These are phyloP conservation scores for Handroanthus guayacan DNA, from an alignment of 257 asterid species.

Conservation along the genomic window DNA sequence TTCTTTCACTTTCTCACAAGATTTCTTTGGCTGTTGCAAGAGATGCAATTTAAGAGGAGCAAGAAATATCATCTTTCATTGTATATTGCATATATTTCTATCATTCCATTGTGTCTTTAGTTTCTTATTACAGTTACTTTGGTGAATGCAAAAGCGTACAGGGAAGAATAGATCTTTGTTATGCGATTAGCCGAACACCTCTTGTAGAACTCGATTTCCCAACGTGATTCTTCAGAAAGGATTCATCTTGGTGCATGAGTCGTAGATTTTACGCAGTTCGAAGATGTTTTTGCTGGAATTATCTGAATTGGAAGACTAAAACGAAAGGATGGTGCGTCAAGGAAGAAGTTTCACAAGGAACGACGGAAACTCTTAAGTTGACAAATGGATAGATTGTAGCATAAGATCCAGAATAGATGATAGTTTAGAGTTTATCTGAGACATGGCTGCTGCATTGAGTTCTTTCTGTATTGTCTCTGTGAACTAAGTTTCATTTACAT, in stretches of 20 bases:
- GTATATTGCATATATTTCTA: no score
- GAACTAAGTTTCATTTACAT: no score
- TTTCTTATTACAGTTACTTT: neutral
- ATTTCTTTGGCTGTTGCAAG: neutral
- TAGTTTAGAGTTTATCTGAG: neutral
- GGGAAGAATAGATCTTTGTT: neutral
- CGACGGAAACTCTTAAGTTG: neutral
- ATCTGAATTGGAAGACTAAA: neutral
- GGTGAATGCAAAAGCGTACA: neutral
- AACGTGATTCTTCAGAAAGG: neutral
- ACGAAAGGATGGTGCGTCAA: neutral
- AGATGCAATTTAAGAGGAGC: neutral
- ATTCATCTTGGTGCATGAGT: neutral
- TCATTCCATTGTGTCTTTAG: neutral
- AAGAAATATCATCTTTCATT: no score
- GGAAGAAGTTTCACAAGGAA: neutral
- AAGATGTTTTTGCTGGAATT: neutral
- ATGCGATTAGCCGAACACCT: neutral
- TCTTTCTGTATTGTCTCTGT: no score
- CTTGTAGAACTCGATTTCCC: neutral
- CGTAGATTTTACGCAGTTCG: neutral
- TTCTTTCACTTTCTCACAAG: neutral
- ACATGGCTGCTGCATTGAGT: no score
- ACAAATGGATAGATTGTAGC: neutral
- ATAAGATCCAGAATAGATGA: neutral